phyloP scores from a whole-genome alignment of 495 filamentous ascomycete species.

The Niebla homalea region DNA sequence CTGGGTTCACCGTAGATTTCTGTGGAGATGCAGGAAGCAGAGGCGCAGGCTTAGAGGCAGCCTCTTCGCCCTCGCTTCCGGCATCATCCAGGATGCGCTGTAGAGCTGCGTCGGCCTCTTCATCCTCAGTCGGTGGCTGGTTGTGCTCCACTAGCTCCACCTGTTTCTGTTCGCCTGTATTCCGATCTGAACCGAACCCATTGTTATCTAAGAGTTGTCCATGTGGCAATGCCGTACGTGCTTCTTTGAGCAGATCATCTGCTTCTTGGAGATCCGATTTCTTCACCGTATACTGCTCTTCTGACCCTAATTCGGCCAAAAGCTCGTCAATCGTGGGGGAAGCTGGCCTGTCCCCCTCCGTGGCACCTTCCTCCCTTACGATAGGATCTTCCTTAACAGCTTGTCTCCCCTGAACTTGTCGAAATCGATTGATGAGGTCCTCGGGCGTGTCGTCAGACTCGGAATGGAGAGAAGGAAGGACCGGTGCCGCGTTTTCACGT shows the following conservation, averaged over 20 bases:
- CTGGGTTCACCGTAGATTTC: not conserved
- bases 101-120: slow-evolving; percentile 13
- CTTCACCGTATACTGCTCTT: slow-evolving; percentile 22
- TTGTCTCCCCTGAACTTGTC: slow-evolving; percentile 17
- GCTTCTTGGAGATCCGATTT: slow-evolving; percentile 19
- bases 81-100: slow-evolving; percentile 17
- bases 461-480: not conserved
- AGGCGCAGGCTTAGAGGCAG: too few species aligned
- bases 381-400: not conserved
- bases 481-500: not conserved
- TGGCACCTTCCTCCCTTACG: slow-evolving; percentile 4
- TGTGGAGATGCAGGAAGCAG: not conserved
- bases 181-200: not conserved
- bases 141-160: not conserved
- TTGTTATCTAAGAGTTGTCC: not conserved
- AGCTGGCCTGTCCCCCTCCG: slow-evolving; percentile 10
- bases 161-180: not conserved
- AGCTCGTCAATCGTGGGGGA: slow-evolving; percentile 25
- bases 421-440: slow-evolving; percentile 22
- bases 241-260: slow-evolving; percentile 20
- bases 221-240: slow-evolving; percentile 6
- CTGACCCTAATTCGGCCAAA: slow-evolving; percentile 23
- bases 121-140: slow-evolving; percentile 3
- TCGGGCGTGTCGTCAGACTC: slow-evolving; percentile 11
- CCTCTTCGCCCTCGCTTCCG: not conserved